Evolutionary conservation across 2,329 filamentous ascomycete species (phyloP).

Genomic region (Aureobasidium vineae): DNA sequence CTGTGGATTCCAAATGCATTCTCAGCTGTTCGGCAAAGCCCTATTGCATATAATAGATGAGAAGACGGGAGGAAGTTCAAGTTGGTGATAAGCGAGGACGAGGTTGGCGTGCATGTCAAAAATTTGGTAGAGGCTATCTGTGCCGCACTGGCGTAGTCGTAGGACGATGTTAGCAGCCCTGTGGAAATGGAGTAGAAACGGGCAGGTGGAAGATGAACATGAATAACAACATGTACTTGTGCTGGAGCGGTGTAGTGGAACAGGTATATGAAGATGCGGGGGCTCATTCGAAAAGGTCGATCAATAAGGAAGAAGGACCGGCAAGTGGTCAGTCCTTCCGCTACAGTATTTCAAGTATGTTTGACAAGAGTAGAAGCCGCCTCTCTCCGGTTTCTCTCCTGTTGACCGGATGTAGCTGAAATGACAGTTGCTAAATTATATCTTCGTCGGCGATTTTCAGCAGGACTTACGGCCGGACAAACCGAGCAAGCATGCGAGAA

Average conservation of each 20-base stretch:
- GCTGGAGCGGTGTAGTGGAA: not conserved
- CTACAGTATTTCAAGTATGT: not conserved
- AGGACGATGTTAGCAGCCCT: not conserved
- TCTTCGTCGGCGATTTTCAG: not conserved
- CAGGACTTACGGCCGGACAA: not conserved
- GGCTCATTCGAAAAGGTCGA: not conserved
- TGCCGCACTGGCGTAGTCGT: not conserved
- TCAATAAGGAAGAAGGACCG: not conserved
- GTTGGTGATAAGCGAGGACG: not conserved
- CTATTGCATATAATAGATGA: not conserved
- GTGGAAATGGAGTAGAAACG: not conserved
- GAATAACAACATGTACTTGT: not conserved
- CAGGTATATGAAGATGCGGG: not conserved
- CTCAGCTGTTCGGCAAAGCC: not conserved
- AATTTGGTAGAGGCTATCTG: not conserved
- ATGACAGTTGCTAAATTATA: no score
- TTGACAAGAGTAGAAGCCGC: not conserved
- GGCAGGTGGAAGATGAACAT: not conserved
- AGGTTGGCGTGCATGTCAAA: not conserved
- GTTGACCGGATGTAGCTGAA: not conserved
- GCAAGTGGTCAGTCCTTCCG: not conserved
- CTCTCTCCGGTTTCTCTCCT: not conserved
- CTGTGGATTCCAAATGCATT: not conserved
- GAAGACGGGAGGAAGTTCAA: not conserved
- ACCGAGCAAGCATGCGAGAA: not conserved